These are phyloP conservation scores for Cerrena zonata DNA, from an alignment of 1,284 basidiomycete species.

Conservation along the genomic window DNA sequence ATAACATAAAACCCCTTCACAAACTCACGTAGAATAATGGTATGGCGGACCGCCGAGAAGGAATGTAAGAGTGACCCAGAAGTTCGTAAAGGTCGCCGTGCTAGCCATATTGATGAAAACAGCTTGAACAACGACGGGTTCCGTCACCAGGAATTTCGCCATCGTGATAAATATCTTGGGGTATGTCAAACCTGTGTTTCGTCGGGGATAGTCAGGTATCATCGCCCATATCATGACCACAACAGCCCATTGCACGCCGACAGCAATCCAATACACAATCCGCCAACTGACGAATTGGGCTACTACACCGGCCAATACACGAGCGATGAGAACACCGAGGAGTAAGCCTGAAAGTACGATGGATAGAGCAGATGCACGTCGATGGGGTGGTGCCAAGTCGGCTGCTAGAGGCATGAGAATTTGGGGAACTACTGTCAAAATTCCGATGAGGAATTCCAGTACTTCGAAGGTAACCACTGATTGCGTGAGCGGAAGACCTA, in stretches of 20 bases:
- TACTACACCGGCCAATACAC: slow-evolving; percentile 41
- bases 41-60: slow-evolving; percentile 42
- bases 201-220: slow-evolving; percentile 44
- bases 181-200: slow-evolving; percentile 34
- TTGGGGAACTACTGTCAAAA: slow-evolving; percentile 35
- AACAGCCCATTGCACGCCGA: slow-evolving; percentile 32
- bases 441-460: slow-evolving; percentile 39
- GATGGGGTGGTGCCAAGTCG: slow-evolving; percentile 42
- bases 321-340: slow-evolving; percentile 41
- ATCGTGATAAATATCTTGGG: slow-evolving; percentile 38
- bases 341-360: slow-evolving; percentile 44
- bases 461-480: slow-evolving; percentile 37
- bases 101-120: slow-evolving; percentile 33
- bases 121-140: slow-evolving; percentile 42
- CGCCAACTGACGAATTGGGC: slow-evolving; percentile 38
- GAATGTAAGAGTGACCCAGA: slow-evolving; percentile 44
- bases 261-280: slow-evolving; percentile 40
- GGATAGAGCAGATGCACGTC: slow-evolving; percentile 40
- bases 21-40: slow-evolving; percentile 30
- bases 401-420: slow-evolving; percentile 46
- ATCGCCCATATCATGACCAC: slow-evolving; percentile 31
- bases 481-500: slow-evolving; percentile 39
- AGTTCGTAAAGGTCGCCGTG: slow-evolving; percentile 32
- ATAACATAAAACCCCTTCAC: too few relatives aligned
- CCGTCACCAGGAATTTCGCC: slow-evolving; percentile 40